Evolutionary conservation across 2,329 filamentous ascomycete genomes (phyloP), one percentile per base, ranked within the genome.

Genomic region (Ascochyta fabae): DNA sequence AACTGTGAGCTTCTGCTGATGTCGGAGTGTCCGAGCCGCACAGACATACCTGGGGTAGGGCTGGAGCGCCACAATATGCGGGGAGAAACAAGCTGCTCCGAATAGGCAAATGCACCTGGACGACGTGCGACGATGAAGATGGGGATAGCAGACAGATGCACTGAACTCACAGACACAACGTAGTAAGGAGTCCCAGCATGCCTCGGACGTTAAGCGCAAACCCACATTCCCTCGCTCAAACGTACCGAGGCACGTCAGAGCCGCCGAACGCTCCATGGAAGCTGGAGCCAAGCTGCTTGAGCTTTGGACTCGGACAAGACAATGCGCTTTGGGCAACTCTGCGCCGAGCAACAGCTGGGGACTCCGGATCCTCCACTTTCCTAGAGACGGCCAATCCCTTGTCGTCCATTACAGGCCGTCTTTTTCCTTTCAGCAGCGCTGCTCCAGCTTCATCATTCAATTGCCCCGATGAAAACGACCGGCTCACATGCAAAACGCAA

Each of bases 401-500:
- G 8, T 36, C 23, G 41, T 36, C n/a, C 40, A 41, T 45, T 36
- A 41, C 27, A 3, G n/a, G 19, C 33, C 24, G n/a, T 15, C 8
- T 29, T 23, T 26, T n/a, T 29, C 29, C 5, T 34, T 8, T 16
- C 8, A 33, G 29, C 19, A 29, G 19, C 15, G 31, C 31, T 15
- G 24, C 29, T 34, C 15, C 33, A 1, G 22, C 29, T 13, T 35
- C 19, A 26, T 15, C n/a, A 24, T 13, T 19, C 19, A 16, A 23
- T 15, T 12, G 39, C 16, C 9, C 26, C 33, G 9, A 15, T 29
- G 22, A 7, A 45, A 40, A 35, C 22, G 16, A n/a, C 22, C 7
- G 8, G 26, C 52, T 53, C 48, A 55, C 51, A 58, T 60, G 58
- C 48, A 44, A 56, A 50, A 48, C 36, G 53, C 49, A 40, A 29